phyloP scores from a whole-genome alignment of 179 eudicot genomes.

The Silene noctiflora region DNA sequence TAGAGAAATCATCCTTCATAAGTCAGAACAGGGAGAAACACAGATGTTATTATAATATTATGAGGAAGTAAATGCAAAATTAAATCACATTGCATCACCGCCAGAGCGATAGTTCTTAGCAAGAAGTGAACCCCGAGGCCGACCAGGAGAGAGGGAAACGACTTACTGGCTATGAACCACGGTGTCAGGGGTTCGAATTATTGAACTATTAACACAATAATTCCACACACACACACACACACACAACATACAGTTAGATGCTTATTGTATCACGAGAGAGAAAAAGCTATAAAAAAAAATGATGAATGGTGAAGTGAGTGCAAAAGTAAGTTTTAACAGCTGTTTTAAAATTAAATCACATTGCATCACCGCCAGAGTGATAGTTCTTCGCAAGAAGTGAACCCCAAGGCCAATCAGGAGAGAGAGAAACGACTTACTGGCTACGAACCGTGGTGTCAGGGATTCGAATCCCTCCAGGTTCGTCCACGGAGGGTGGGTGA shows the following conservation, averaged over 20 bases:
- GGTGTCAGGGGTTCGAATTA: too few species aligned
- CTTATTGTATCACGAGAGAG: not conserved
- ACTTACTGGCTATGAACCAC: too few species aligned
- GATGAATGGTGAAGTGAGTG: constrained; percentile 5
- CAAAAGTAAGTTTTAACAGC: not conserved
- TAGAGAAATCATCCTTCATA: constrained; percentile 59
- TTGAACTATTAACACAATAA: not conserved
- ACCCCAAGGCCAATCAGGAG: too few species aligned
- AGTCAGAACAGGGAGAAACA: constrained; percentile 27
- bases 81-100: not conserved
- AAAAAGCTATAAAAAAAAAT: not conserved
- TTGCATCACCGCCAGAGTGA: not conserved
- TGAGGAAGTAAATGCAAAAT: constrained; percentile 4
- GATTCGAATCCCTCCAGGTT: too few species aligned
- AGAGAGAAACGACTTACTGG: too few species aligned
- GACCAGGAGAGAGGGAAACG: too few species aligned
- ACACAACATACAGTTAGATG: not conserved
- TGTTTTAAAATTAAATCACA: not conserved
- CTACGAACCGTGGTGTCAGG: too few species aligned
- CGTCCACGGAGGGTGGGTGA: too few species aligned
- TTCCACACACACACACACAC: not conserved
- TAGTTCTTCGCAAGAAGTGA: too few species aligned
- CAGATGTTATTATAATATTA: constrained; percentile 7
- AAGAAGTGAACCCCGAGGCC: too few species aligned
- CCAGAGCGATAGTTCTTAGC: too few species aligned